A percentile compares a stretch with the other conserved stretches of the same genome.
These are phyloP conservation scores for Boechera retrofracta DNA, from an alignment of 345 rosid species.

Conservation along the genomic window DNA sequence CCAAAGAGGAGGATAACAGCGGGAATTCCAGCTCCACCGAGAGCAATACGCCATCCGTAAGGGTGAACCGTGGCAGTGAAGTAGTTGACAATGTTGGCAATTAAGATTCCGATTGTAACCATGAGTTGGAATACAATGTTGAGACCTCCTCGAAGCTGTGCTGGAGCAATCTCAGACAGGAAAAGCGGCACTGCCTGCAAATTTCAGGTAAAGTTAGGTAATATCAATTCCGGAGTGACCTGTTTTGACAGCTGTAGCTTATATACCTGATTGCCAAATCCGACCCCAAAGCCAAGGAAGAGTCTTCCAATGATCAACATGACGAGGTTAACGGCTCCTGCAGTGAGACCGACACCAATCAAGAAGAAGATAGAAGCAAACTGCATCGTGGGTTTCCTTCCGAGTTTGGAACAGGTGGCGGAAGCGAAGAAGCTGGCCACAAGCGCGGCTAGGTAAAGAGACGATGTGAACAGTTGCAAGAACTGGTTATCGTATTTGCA, in stretches of 20 bases:
- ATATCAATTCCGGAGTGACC: background rate
- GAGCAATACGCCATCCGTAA: constrained; percentile 59
- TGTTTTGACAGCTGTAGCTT: background rate
- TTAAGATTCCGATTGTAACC: constrained; percentile 68
- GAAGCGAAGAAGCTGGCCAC: constrained; percentile 68
- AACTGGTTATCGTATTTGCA: constrained; percentile 68
- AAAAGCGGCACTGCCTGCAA: constrained; percentile 69
- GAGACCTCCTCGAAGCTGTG: constrained; percentile 59
- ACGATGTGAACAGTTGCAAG: constrained; percentile 79
- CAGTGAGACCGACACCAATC: constrained; percentile 57
- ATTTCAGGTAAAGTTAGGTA: background rate
- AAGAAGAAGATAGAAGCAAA: constrained; percentile 71
- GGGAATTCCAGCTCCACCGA: constrained; percentile 62
- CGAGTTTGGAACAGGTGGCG: constrained; percentile 49
- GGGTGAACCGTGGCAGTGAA: constrained; percentile 50
- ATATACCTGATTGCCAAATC: constrained; percentile 72
- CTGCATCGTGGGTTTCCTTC: constrained; percentile 78
- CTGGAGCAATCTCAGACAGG: constrained; percentile 69
- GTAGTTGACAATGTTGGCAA: constrained; percentile 67
- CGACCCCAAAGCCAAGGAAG: constrained; percentile 69
- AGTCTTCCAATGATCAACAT: constrained; percentile 74
- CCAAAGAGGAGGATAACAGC: constrained; percentile 56
- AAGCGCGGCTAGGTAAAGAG: constrained; percentile 74
- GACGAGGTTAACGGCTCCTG: constrained; percentile 48
- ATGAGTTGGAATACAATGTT: constrained; percentile 73